Percentiles rank a stretch among this genome's conserved stretches.
phyloP scores from a whole-genome alignment of 257 asterid species.

The Thymus quinquecostatus region DNA sequence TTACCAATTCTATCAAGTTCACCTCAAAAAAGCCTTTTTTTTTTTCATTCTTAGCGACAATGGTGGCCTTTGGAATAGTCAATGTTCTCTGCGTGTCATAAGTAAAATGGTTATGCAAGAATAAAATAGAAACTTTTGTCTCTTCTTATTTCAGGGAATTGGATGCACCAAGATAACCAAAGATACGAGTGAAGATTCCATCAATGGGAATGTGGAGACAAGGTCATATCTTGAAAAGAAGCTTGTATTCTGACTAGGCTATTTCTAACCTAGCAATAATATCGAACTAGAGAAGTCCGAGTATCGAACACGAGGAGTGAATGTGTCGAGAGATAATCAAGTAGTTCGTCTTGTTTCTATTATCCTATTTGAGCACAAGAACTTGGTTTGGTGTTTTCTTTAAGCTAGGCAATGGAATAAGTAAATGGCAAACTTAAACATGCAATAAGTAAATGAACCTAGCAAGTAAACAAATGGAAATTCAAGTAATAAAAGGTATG shows the following conservation, averaged over 20 bases:
- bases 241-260: constrained; percentile 40
- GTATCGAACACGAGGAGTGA: too few species aligned
- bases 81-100: not conserved
- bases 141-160: constrained; percentile 68
- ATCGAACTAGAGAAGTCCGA: too few species aligned
- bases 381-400: too few species aligned
- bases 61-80: not conserved
- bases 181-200: constrained; percentile 64
- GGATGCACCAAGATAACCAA: constrained; percentile 91
- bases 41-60: constrained; percentile 11
- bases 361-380: too few species aligned
- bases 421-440: too few species aligned
- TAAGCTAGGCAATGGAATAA: too few species aligned
- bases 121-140: constrained; percentile 19
- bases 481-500: too few species aligned
- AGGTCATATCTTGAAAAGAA: constrained; percentile 89
- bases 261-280: too few species aligned
- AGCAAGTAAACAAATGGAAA: too few species aligned
- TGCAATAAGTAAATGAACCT: too few species aligned
- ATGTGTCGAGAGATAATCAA: too few species aligned
- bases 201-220: constrained; percentile 78
- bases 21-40: not conserved
- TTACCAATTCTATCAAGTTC: constrained; percentile 10
- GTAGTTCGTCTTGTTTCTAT: too few species aligned
- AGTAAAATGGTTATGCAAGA: not conserved